Conservation (phyloP, 768 basidiomycete species). For the Neoboletus brunneissimus region DNA sequence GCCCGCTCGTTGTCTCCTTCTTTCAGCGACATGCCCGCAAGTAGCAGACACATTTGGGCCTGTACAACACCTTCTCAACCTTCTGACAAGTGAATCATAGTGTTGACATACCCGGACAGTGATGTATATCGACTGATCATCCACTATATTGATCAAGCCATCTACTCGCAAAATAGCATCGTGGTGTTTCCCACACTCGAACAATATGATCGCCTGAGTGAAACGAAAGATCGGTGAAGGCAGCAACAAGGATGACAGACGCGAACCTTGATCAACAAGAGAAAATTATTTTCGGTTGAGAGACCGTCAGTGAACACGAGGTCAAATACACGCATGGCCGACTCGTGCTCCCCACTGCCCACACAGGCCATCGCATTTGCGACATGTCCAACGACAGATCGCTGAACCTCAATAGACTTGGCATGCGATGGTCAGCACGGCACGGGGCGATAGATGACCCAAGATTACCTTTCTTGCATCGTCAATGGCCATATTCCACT, state of each 20-base stretch:
- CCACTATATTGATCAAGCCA: neutral
- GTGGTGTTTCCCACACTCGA: conserved; percentile 5
- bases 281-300: neutral
- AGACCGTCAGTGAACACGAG: neutral
- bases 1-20: too few species aligned
- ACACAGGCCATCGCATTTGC: too few species aligned
- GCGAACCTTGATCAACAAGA: conserved; percentile 13
- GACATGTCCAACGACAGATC: too few species aligned
- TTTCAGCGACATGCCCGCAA: neutral
- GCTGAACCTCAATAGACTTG: too few species aligned
- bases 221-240: neutral
- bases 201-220: conserved; percentile 4
- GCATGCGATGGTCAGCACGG: too few species aligned
- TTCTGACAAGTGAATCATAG: rapidly evolving
- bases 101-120: conserved; percentile 1
- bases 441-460: too few species aligned
- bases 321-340: conserved; percentile 6
- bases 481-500: too few species aligned
- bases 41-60: conserved; percentile 8
- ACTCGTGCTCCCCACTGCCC: neutral
- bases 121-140: neutral
- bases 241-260: rapidly evolving
- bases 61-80: neutral
- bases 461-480: too few species aligned
- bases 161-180: conserved; percentile 7